Evolutionary conservation across 2,329 filamentous ascomycete genomes (phyloP).

Genomic region (Orbilia brochopaga): DNA sequence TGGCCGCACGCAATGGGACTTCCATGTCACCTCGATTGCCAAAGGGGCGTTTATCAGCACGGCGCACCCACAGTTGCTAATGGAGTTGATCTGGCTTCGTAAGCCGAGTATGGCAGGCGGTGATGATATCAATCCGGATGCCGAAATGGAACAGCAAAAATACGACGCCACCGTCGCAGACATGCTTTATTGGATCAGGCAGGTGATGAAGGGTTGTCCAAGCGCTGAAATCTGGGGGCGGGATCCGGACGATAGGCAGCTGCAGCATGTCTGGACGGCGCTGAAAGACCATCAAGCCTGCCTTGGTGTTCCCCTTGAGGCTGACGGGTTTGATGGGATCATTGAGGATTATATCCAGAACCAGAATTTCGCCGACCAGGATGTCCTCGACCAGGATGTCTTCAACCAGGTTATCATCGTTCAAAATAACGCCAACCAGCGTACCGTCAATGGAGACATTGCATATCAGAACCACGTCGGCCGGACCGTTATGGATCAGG

Average conservation of each 20-base stretch:
- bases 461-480: too few relatives aligned
- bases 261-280: slow-evolving; percentile 2
- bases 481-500: too few relatives aligned
- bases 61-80: slow-evolving; percentile 5
- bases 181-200: slow-evolving; percentile 1
- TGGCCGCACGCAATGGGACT: slow-evolving; percentile 16
- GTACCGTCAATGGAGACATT: too few relatives aligned
- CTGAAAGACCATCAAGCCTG: slow-evolving; percentile 4
- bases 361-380: too few relatives aligned
- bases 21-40: neutral
- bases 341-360: neutral
- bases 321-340: neutral
- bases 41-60: slow-evolving; percentile 7
- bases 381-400: too few relatives aligned
- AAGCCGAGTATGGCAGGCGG: neutral
- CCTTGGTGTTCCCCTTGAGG: neutral
- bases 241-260: neutral
- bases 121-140: neutral
- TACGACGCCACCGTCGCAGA: neutral
- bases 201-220: neutral
- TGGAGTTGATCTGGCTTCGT: slow-evolving; percentile 6
- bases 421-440: too few relatives aligned
- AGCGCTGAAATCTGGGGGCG: slow-evolving; percentile 8
- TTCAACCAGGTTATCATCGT: too few relatives aligned
- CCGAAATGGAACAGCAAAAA: neutral